Conservation (phyloP, 805 yeast species). For the Brettanomyces bruxellensis region DNA sequence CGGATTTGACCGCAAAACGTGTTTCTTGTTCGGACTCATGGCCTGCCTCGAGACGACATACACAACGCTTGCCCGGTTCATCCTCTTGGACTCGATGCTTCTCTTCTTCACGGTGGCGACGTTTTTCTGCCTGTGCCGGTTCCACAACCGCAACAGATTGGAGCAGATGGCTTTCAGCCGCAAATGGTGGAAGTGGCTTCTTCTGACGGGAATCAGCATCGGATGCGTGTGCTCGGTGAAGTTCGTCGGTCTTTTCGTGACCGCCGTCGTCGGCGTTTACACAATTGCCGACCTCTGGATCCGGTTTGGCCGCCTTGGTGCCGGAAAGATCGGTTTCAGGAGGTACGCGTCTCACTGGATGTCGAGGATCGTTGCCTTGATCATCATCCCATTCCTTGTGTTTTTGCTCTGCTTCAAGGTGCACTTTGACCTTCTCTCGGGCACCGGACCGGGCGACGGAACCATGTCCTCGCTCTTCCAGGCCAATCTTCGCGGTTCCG, state of each 20-base stretch:
- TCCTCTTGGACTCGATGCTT: constrained; percentile 84
- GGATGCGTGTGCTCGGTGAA: constrained; percentile 92
- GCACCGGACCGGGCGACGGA: constrained; percentile 72
- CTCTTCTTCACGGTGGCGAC: constrained; percentile 85
- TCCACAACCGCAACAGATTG: constrained; percentile 50
- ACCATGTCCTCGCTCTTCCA: constrained; percentile 73
- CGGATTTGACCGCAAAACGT: constrained; percentile 61
- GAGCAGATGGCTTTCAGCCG: constrained; percentile 45
- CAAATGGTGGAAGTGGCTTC: constrained; percentile 92
- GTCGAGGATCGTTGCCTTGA: constrained; percentile 54
- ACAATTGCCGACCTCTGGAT: constrained; percentile 86
- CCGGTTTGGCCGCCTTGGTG: constrained; percentile 61
- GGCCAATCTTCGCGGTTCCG: constrained; percentile 62
- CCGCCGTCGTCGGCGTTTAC: constrained; percentile 82
- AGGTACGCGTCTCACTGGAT: constrained; percentile 51
- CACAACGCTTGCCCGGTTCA: constrained; percentile 80
- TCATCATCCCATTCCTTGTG: constrained; percentile 60
- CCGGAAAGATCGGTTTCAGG: constrained; percentile 26
- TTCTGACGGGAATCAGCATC: constrained; percentile 73
- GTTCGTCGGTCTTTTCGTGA: constrained; percentile 93
- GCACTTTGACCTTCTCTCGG: constrained; percentile 68
- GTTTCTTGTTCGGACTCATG: constrained; percentile 76
- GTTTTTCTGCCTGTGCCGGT: constrained; percentile 59
- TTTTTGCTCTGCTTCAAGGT: constrained; percentile 68
- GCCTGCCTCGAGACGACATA: constrained; percentile 76